Evolutionary conservation across 2,329 filamentous ascomycete genomes (phyloP), one percentile per base, ranked within the genome.

Genomic region (Colletotrichum cuscutae): DNA sequence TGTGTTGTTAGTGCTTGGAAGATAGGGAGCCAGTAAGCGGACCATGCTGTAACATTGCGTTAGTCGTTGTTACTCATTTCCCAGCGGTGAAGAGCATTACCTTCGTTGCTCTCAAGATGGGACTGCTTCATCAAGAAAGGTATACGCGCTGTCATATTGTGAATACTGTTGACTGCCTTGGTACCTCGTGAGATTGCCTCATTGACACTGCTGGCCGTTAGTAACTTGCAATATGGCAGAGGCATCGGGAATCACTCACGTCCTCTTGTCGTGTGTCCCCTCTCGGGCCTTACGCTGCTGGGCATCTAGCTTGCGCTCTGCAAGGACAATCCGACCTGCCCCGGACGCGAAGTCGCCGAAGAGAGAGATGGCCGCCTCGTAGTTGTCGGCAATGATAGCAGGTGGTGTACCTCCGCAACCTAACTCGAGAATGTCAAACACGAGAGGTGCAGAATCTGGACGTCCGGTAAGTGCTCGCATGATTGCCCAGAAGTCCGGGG

Each of bases 401-500:
- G 94, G 92, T 22, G 92, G 92, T n/a, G 90, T 88, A 15, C 92
- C 93, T 13, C 89, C 89, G 2, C 95, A 91, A 30, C 95, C 91
- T 67, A 89, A 91, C 79, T 97, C 93, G 0, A 98, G 87, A n/a
- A 98, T 93, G 67, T 93, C 91, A 80, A 98, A 98, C 0, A 97
- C 95, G 19, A 92, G 88, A 0, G 92, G 87, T 2, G 95, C 93
- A 30, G 93, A 92, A 65, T 94, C 92, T 3, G 90, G 84, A 74
- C 92, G 89, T 28, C 87, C 86, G 59, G 94, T 91, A 22, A 99
- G 85, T 37, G 91, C 89, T 74, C 95, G 92, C 65, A 99, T 86
- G 15, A 98, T 94, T 5, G 93, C 93, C 97, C 97, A 99, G 82
- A 99, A 98, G 79, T 99, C 97, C 0, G 97, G 97, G 22, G 96